Evolutionary conservation across 805 yeast species (phyloP).

Genomic region (Saccharomyces kudriavzevii): DNA sequence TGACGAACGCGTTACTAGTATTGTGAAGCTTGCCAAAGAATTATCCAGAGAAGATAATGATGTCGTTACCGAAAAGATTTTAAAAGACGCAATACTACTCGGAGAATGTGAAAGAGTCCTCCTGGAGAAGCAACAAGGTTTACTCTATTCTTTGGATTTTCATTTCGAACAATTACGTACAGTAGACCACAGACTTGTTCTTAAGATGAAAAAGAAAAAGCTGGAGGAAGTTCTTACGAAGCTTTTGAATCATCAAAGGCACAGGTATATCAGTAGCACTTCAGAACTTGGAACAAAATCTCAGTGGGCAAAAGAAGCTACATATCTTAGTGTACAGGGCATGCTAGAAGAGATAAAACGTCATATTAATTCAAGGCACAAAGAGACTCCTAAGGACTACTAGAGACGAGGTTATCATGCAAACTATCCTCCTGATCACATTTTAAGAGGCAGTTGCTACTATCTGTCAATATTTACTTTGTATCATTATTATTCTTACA

Average conservation of each 20-base stretch:
- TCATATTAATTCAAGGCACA: not conserved
- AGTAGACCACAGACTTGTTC: not conserved
- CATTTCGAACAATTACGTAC: not conserved
- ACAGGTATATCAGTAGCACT: constrained; percentile 11
- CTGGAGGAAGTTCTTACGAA: constrained; percentile 22
- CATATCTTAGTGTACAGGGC: not conserved
- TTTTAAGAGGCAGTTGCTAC: not conserved
- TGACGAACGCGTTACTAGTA: not conserved
- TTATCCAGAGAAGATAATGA: not conserved
- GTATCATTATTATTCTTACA: not conserved
- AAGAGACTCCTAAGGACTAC: not conserved
- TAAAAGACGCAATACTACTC: not conserved
- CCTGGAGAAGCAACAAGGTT: not conserved
- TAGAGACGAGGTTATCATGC: not conserved
- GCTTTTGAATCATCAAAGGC: constrained; percentile 10
- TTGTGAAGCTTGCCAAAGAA: not conserved
- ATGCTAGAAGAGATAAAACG: not conserved
- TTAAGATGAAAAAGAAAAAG: constrained; percentile 18
- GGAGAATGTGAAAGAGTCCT: not conserved
- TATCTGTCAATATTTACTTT: not conserved
- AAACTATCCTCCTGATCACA: not conserved
- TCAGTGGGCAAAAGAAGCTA: not conserved
- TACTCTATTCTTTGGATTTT: not conserved
- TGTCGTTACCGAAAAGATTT: not conserved
- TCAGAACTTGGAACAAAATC: not conserved